phyloP scores from a whole-genome alignment of 2,329 filamentous ascomycete genomes.

The Xylaria sp. region DNA sequence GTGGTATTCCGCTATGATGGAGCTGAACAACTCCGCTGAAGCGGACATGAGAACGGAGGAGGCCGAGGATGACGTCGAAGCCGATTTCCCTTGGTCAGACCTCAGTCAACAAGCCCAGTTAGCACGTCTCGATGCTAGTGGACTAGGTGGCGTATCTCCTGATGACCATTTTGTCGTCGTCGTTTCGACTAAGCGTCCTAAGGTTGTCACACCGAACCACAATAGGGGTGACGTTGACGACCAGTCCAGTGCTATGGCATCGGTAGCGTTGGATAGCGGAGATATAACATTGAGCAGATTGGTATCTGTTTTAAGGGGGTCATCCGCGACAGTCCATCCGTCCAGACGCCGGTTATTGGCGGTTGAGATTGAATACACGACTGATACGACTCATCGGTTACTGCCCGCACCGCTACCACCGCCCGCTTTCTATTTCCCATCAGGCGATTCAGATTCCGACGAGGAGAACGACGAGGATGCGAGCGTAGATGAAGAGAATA shows the following conservation, averaged over 20 bases:
- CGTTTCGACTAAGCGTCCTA: slow-evolving; percentile 46
- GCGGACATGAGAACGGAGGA: slow-evolving; percentile 32
- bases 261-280: slow-evolving; percentile 29
- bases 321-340: slow-evolving; percentile 26
- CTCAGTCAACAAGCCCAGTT: slow-evolving; percentile 37
- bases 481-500: slow-evolving; percentile 19
- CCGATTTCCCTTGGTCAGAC: slow-evolving; percentile 45
- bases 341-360: slow-evolving; percentile 1
- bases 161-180: slow-evolving; percentile 60
- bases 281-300: slow-evolving; percentile 40
- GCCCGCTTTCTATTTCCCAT: slow-evolving; percentile 47
- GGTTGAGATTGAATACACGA: slow-evolving; percentile 44
- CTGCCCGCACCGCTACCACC: slow-evolving; percentile 47
- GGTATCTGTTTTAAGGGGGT: slow-evolving; percentile 39
- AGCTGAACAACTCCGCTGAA: slow-evolving; percentile 30
- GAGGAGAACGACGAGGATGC: slow-evolving; percentile 21
- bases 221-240: slow-evolving; percentile 1
- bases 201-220: slow-evolving; percentile 8
- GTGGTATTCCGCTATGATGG: slow-evolving; percentile 23
- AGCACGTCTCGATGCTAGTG: slow-evolving; percentile 49
- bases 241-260: slow-evolving; percentile 8
- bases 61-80: slow-evolving; percentile 38
- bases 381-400: slow-evolving; percentile 39
- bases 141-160: slow-evolving; percentile 53
- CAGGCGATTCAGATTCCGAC: slow-evolving; percentile 36